Evolutionary conservation across 495 filamentous ascomycete species (phyloP), one percentile per base, ranked within the genome.

Genomic region (Echria macrotheca): DNA sequence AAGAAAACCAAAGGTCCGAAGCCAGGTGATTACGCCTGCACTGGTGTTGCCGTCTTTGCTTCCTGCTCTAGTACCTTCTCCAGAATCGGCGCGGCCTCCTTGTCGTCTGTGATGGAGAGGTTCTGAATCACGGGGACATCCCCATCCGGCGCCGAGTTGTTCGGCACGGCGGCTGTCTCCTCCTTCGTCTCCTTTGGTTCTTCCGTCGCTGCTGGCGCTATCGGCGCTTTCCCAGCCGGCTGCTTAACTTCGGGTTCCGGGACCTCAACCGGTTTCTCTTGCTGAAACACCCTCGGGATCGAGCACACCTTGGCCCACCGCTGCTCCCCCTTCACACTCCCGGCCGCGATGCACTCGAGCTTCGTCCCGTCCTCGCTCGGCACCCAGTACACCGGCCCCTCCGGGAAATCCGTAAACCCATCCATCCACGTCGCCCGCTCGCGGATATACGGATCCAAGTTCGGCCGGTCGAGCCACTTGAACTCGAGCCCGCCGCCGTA

Each of bases 401-500:
- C 42, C 0, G 75, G 76, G 49, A 80, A 77, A 9, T 60, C 62
- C 11, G 59, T 69, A 26, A 62, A 41, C 0, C 69, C 75, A 11
- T 66, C 66, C 54, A 74, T 69, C 66, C 70, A 80, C 3, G 52
- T 59, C 2, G 82, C 66, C n/a, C 73, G 49, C 25, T 75, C 69
- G 15, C 68, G 61, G 26, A 77, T 76, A 8, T 67, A 61, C 5
- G 82, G 81, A 52, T 95, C 89, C 15, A 86, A 64, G 43, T 77
- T 72, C 10, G 87, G 87, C 67, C 79, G 69, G 47, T 85, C 79
- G 42, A 85, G 85, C 66, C 82, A 94, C 51, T 82, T 61, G 70
- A 85, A 95, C 28, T 93, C 84, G 4, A 95, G 76, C 40, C 86
- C 76, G 23, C 89, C 89, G 41, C 89, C 89, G 57, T 91, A 95